Base-by-base conservation (phyloP, 1,284 basidiomycete species). In the Cryptococcus sp. region DNA sequence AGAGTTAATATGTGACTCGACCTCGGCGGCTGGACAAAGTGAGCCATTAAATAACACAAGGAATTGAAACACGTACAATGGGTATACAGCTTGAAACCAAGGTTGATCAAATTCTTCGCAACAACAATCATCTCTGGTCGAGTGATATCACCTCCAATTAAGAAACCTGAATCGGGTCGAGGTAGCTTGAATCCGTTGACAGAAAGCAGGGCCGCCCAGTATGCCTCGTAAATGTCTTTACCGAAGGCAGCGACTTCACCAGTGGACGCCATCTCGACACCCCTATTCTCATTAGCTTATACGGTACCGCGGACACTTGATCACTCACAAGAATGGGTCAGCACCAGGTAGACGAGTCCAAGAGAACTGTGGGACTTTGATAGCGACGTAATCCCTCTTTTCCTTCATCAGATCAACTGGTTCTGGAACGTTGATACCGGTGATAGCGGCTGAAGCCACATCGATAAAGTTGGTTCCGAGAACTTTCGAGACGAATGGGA, bases 401-500 rank as follows among this genome's bases (percentile, higher is more conserved):
- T 90, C 80, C 42, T 85, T 83, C 95, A 98, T 98, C 57, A 94
- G 78, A 72, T 98, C 94, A n/a, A 94, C 78, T 6, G 95, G 91
- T 65, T 86, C 88, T 2, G 96, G 96, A 0, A 98, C 91, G 61
- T 94, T 49, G 42, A 68, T 89, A 53, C 86, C 89, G 43, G 91
- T 86, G 67, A 99, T 98, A 15, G 95, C 96, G 35, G 86, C 83
- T 5, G 95, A 91, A 4, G 96, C 96, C 49, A 87, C 87, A 64
- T 98, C 91, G 68, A 98, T 93, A 76, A 98, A 98, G 82, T 98
- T 97, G 77, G 87, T 86, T 47, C 92, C 95, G 52, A 98, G 83
- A 23, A 98, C 96, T 80, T 98, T 98, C 62, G 90, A 95, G 5
- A 98, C 96, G 79, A 99, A 98, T 65, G 96, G 96, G 89, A 98